phyloP scores from a whole-genome alignment of 1,284 basidiomycete species.

The Termitomyces sp. region DNA sequence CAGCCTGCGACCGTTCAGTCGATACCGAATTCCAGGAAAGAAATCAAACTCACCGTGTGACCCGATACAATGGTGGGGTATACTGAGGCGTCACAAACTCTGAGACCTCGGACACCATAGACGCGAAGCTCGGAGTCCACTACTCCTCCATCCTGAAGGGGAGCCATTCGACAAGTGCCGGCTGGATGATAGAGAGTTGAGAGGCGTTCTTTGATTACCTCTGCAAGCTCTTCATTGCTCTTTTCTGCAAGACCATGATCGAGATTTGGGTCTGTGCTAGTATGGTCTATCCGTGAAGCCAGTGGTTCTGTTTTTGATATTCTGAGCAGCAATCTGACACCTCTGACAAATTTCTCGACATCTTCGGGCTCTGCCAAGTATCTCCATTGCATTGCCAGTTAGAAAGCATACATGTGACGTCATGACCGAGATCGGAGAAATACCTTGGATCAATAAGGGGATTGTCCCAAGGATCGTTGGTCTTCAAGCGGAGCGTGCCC shows the following conservation, averaged over 20 bases:
- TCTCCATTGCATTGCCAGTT: conserved; percentile 28
- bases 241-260: conserved; percentile 39
- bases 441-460: conserved; percentile 41
- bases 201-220: conserved; percentile 40
- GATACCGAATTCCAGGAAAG: neutral
- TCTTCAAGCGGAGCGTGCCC: conserved; percentile 35
- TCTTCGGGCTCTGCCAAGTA: conserved; percentile 57
- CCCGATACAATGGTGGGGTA: conserved; percentile 58
- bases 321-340: conserved; percentile 43
- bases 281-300: conserved; percentile 41
- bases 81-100: conserved; percentile 58
- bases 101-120: conserved; percentile 35
- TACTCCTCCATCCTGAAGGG: conserved; percentile 36
- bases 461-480: conserved; percentile 34
- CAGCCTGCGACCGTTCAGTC: conserved; percentile 38
- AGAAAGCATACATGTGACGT: neutral
- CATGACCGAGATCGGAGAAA: neutral
- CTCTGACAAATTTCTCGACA: conserved; percentile 49
- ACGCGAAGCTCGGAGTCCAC: conserved; percentile 34
- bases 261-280: conserved; percentile 32
- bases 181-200: conserved; percentile 50
- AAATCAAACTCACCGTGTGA: conserved; percentile 28
- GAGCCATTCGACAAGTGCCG: conserved; percentile 57
- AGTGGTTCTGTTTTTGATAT: conserved; percentile 50
- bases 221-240: conserved; percentile 39